Conservation (phyloP, 164 flowering plant genomes). For the Liriodendron chinense region DNA sequence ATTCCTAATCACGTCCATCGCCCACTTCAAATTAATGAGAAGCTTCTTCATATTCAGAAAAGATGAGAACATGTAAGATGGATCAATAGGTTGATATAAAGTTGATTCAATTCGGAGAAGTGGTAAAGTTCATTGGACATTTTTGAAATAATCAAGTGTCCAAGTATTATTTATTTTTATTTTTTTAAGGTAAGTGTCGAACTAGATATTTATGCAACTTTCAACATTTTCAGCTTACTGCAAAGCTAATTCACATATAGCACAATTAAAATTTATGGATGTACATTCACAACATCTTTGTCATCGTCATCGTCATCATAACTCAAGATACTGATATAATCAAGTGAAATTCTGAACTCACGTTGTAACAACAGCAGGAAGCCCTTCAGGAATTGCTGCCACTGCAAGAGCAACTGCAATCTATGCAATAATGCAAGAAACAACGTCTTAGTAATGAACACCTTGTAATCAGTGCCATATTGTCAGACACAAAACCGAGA, state of each 20-base stretch:
- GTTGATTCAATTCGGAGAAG: no score
- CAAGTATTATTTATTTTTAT: no score
- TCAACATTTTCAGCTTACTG: neutral
- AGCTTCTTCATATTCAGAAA: no score
- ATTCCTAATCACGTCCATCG: no score
- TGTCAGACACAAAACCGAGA: neutral
- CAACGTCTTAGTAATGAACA: neutral
- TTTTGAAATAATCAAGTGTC: no score
- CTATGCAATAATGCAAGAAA: conserved; percentile 36
- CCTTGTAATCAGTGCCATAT: neutral
- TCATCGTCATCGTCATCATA: neutral
- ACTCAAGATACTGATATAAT: neutral
- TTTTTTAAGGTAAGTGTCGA: no score
- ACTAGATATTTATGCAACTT: no score
- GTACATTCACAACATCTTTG: neutral
- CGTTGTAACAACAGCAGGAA: conserved; percentile 99
- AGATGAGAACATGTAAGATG: no score
- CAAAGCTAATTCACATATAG: neutral
- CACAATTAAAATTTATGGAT: neutral
- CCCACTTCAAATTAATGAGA: no score
- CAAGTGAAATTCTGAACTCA: conserved; percentile 32
- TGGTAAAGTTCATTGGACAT: no score
- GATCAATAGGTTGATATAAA: no score
- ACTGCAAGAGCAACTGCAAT: conserved; percentile 99
- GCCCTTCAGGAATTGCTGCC: conserved; percentile 99